phyloP scores from a whole-genome alignment of 495 filamentous ascomycete species.

The Annulohypoxylon nitens region DNA sequence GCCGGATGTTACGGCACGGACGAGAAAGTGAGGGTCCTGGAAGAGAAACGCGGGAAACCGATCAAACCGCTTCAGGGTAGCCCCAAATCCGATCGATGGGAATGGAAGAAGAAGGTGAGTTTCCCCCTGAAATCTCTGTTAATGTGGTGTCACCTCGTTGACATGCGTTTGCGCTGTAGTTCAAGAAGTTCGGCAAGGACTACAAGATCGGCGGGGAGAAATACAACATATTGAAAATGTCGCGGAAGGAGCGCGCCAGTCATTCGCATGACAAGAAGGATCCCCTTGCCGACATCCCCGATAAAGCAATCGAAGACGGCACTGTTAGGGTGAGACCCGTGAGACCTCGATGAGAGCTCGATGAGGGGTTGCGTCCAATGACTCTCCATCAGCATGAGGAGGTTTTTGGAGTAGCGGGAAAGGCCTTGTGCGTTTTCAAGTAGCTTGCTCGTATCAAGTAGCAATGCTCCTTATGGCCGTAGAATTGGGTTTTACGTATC shows the following conservation, averaged over 20 bases:
- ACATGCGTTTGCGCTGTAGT: slow-evolving; percentile 23
- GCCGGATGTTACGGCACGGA: slow-evolving; percentile 41
- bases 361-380: slow-evolving; percentile 20
- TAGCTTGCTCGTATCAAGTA: not conserved
- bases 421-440: slow-evolving; percentile 1
- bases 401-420: slow-evolving; percentile 18
- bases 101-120: slow-evolving; percentile 41
- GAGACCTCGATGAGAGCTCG: slow-evolving; percentile 31
- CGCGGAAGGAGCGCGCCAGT: slow-evolving; percentile 37
- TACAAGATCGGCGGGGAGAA: slow-evolving; percentile 39
- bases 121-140: not conserved
- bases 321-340: slow-evolving; percentile 38
- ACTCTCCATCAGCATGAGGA: slow-evolving; percentile 12
- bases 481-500: slow-evolving; percentile 25
- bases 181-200: slow-evolving; percentile 41
- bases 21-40: slow-evolving; percentile 25
- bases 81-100: slow-evolving; percentile 35
- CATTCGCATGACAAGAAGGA: slow-evolving; percentile 38
- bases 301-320: slow-evolving; percentile 40
- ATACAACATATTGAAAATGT: slow-evolving; percentile 41
- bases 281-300: slow-evolving; percentile 38
- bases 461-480: slow-evolving; percentile 14
- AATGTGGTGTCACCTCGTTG: not conserved
- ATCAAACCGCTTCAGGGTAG: slow-evolving; percentile 34
- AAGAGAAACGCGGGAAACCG: slow-evolving; percentile 27